Evolutionary conservation across 768 basidiomycete genomes (phyloP).

Genomic region (Boletus barrowsii): DNA sequence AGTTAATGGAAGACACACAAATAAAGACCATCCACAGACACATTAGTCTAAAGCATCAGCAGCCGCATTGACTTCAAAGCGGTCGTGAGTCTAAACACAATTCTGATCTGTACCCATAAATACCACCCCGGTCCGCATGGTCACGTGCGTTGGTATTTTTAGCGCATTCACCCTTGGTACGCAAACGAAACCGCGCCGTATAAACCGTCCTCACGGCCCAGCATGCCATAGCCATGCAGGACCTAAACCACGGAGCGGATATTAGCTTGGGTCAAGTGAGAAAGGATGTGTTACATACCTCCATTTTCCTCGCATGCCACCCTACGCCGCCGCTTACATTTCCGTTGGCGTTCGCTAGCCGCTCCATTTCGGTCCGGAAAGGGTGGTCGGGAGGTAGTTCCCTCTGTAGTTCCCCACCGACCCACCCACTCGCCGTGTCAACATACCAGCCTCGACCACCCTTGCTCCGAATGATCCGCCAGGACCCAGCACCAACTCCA

Average conservation of each 20-base stretch:
- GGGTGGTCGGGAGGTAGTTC: conserved; percentile 62
- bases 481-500: conserved; percentile 76
- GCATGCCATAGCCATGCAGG: conserved; percentile 84
- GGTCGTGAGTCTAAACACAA: background rate
- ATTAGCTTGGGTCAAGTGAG: background rate
- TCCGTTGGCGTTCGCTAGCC: conserved; percentile 76
- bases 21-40: too few relatives aligned
- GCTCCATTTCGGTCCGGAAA: conserved; percentile 66
- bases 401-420: conserved; percentile 50
- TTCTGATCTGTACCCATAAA: background rate
- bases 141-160: background rate
- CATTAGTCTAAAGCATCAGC: too few relatives aligned
- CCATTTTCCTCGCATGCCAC: conserved; percentile 97
- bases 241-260: conserved; percentile 42
- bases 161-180: conserved; percentile 65
- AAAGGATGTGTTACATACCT: conserved; percentile 52
- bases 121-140: background rate
- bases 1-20: background rate
- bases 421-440: conserved; percentile 83
- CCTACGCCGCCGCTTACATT: conserved; percentile 90
- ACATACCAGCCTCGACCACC: conserved; percentile 96
- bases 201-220: conserved; percentile 89
- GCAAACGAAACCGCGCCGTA: conserved; percentile 95
- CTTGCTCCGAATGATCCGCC: conserved; percentile 89
- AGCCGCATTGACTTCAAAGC: background rate